Evolutionary conservation across 257 asterid species (phyloP), one percentile per base, ranked within the genome.

Genomic region (Ballota nigra): DNA sequence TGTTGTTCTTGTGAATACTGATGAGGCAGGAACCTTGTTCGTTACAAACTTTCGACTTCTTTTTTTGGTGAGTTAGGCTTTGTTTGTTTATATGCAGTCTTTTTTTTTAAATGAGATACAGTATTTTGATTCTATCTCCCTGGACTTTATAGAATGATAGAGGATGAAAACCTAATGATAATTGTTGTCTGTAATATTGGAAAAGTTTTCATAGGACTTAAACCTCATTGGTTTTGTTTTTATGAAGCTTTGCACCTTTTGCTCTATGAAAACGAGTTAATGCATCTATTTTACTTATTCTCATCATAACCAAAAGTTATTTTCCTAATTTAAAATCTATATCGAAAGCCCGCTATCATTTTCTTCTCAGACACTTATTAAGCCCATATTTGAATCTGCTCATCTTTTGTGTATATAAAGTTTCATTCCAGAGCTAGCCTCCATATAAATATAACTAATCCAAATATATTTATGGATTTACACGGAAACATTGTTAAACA

Each of bases 1-100:
- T 19, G 96, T 89, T 76, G 98, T 94, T 83, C 98, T 94, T 80
- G 96, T 91, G 84, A 94, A 94, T 83, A 91, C 78, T 67, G 96
- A 89, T 43, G 93, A 87, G 77, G 98, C 98, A 40, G 98, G 98
- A 73, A 89, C 95, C 26, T 77, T 94, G 83, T 94, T 83, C 29
- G 87, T 94, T 40, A 94, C 98, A 57, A 94, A 94, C 80, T 94
- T 81, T 74, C 98, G 98, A 70, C 96, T 94, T 77, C 95, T 94
- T 76, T 93, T 94, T 84, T 83, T 94, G 96, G 98, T 58, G 64
- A 58, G 64, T 88, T 63, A 71, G 74, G 6, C 52, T 77, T 63
- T 61, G n/a, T 31, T 43, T 58, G 18, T 67, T 28, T 20, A 2
- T 51, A 6, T 67, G 20, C 52, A 24, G n/a, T 47, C 22, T 57